phyloP scores from a whole-genome alignment of 2,329 filamentous ascomycete genomes.

The Aspergillus novofumigatus region DNA sequence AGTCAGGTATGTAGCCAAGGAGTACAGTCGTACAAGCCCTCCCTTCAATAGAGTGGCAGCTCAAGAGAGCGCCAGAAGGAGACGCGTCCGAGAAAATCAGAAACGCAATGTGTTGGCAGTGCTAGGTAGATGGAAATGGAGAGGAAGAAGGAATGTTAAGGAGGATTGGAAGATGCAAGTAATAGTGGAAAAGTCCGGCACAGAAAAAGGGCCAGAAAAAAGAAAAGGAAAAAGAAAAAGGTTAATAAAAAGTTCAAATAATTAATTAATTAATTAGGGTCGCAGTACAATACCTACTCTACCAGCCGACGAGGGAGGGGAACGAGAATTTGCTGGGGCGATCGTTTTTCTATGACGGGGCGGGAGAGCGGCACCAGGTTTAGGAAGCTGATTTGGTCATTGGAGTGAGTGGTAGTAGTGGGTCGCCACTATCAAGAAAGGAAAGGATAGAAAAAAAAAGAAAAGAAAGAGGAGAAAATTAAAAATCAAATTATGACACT shows the following conservation, averaged over 20 bases:
- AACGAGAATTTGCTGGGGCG: slow-evolving; percentile 7
- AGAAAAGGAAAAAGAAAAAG: slow-evolving; percentile 11
- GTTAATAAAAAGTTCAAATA: slow-evolving; percentile 1
- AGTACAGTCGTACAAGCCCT: slow-evolving; percentile 21
- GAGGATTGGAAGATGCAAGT: neutral
- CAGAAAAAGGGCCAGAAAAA: slow-evolving; percentile 18
- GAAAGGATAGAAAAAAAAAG: neutral
- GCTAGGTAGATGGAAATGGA: slow-evolving; percentile 15
- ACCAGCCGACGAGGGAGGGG: neutral
- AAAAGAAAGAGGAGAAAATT: slow-evolving; percentile 4
- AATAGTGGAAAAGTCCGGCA: slow-evolving; percentile 13
- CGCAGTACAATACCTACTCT: neutral
- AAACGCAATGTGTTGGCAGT: slow-evolving; percentile 23
- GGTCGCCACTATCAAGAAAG: slow-evolving; percentile 10
- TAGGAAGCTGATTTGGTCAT: slow-evolving; percentile 6
- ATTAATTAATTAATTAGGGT: neutral
- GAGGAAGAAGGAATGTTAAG: slow-evolving; percentile 3
- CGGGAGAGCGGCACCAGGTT: slow-evolving; percentile 15
- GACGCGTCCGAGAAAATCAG: slow-evolving; percentile 21
- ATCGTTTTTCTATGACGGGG: slow-evolving; percentile 6
- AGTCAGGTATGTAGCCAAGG: slow-evolving; percentile 22
- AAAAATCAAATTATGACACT: slow-evolving; percentile 2
- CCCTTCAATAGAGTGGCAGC: slow-evolving; percentile 21
- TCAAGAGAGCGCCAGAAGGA: slow-evolving; percentile 26
- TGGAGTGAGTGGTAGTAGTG: neutral